Evolutionary conservation across 192 early-diverging fungal genomes (phyloP).

Genomic region (Linnemannia schmuckeri): DNA sequence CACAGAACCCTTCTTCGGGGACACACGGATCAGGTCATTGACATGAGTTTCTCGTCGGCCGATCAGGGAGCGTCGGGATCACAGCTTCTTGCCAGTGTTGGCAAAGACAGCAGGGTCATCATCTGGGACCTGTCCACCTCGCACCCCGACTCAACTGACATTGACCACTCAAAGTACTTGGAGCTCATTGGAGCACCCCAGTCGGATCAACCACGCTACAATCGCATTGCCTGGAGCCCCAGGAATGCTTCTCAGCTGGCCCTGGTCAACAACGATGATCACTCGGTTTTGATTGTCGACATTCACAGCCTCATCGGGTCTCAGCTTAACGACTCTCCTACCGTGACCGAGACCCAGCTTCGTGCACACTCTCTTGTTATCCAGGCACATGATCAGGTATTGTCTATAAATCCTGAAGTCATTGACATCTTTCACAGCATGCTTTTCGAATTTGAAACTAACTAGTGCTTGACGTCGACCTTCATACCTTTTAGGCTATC

Average conservation of each 20-base stretch:
- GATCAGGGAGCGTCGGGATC: neutral
- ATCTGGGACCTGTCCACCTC: constrained; percentile 53
- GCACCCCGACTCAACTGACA: constrained; percentile 46
- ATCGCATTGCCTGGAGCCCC: constrained; percentile 58
- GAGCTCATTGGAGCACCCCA: constrained; percentile 23
- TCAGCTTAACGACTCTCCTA: constrained; percentile 17
- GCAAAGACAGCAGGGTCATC: constrained; percentile 44
- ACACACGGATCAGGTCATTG: constrained; percentile 51
- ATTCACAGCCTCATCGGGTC: constrained; percentile 39
- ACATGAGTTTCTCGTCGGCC: constrained; percentile 48
- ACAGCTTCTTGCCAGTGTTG: constrained; percentile 47
- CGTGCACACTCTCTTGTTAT: constrained; percentile 41
- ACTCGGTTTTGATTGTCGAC: constrained; percentile 52
- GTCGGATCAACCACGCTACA: constrained; percentile 54
- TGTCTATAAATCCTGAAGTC: neutral
- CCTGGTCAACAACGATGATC: constrained; percentile 57
- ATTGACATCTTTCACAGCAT: neutral
- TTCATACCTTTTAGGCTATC: constrained; percentile 34
- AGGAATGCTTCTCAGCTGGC: constrained; percentile 51
- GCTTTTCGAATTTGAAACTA: too few relatives aligned
- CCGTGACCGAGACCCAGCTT: constrained; percentile 45
- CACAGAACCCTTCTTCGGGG: constrained; percentile 57
- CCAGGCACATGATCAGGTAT: constrained; percentile 54
- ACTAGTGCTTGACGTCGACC: neutral
- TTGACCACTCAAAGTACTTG: constrained; percentile 53